Evolutionary conservation across 2,329 filamentous ascomycete species (phyloP), one percentile per base, ranked within the genome.

Genomic region (Beauveria rudraprayagi): DNA sequence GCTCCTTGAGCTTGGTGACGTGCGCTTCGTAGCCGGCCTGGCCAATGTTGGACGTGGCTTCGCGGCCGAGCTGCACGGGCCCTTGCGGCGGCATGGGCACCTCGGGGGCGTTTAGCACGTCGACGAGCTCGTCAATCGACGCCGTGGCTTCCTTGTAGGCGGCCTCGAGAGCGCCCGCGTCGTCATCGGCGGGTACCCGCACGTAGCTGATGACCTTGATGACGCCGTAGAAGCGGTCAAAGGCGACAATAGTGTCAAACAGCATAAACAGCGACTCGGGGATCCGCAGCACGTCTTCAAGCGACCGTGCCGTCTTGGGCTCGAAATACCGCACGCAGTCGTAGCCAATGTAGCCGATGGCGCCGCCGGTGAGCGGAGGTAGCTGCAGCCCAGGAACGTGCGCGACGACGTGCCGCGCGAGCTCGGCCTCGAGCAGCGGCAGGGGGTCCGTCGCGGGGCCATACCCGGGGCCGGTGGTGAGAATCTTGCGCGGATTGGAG

Each of bases 321-420:
- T 99, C 94, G 68, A 99, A 99, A 76, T 97, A 97, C 70, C 88
- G 87, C 69, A 99, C 91, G 74, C 94, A 99, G 73, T 99, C 94
- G 71, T 99, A 99, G 58, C 92, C 92, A 6, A 97, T 91, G 73
- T 97, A 99, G 63, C 94, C 94, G 69, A 99, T 91, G 14, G 92
- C 94, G 55, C 94, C 94, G 46, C 92, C 94, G 0, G 90, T 91
- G 76, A 99, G 79, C 28, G 91, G 90, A 56, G 94, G 94, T 43
- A 99, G 81, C 68, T 83, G 84, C 69, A 97, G 78, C 1, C 87
- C 90, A 0, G 94, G 92, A 3, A 99, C 85, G 46, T 90, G 84
- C 40, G 92, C 89, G 65, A 97, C 90, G 28, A 90, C 84, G 73
- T 87, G 89, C 70, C 89, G 81, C 19, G 85, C 82, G 50, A 99